Evolutionary conservation across 345 rosid genomes (phyloP).

Genomic region (Eutrema japonicum): DNA sequence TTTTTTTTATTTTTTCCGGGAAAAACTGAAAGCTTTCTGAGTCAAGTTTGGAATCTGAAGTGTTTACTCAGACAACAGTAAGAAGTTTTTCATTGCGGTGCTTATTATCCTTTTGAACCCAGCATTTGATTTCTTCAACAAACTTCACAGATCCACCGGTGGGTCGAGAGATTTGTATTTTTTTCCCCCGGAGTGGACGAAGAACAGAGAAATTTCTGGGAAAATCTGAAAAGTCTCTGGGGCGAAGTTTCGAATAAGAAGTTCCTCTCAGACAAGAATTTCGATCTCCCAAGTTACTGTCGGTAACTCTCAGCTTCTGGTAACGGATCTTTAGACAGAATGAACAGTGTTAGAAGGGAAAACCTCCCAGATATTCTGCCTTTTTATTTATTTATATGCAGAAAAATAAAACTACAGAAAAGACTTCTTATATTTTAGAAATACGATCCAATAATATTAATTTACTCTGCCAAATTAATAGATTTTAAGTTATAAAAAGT

Average conservation of each 20-base stretch:
- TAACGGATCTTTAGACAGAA: slow-evolving; percentile 45
- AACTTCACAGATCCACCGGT: slow-evolving; percentile 36
- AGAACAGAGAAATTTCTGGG: slow-evolving; percentile 9
- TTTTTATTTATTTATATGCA: slow-evolving; percentile 9
- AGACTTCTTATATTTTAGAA: slow-evolving; percentile 3
- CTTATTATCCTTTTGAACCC: background rate
- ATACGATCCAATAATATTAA: background rate
- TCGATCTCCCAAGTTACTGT: slow-evolving; percentile 42
- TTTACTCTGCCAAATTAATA: background rate
- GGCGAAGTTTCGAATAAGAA: slow-evolving; percentile 32
- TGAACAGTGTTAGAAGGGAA: slow-evolving; percentile 21
- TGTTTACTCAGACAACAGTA: background rate
- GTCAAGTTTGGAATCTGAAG: slow-evolving; percentile 30
- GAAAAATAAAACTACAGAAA: background rate
- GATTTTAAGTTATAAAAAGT: background rate
- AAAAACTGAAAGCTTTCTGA: slow-evolving; percentile 13
- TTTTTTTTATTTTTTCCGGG: background rate
- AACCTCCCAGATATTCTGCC: background rate
- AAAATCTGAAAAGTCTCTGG: slow-evolving; percentile 14
- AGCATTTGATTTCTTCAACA: slow-evolving; percentile 35
- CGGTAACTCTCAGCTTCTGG: slow-evolving; percentile 39
- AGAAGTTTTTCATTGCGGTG: background rate
- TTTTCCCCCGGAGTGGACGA: background rate
- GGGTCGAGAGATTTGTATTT: slow-evolving; percentile 4
- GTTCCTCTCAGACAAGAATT: slow-evolving; percentile 38